Base-by-base conservation (phyloP, 176 grass and related monocot species). In the Aechmea fasciata region DNA sequence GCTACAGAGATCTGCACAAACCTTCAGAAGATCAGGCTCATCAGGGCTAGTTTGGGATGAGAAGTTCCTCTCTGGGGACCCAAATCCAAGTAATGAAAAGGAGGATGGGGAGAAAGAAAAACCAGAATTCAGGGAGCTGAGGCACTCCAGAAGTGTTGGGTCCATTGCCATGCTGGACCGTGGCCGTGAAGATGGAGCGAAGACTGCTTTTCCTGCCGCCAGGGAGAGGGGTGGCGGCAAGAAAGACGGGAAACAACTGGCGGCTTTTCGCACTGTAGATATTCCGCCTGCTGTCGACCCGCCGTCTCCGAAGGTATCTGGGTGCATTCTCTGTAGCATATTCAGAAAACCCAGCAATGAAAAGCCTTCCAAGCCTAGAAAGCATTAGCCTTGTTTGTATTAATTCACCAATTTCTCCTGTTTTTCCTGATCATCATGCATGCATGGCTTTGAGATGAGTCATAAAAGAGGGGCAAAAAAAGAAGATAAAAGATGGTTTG, bases 1-100 rank as follows among this genome's bases (percentile, higher is more conserved):
- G 68, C 67, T 96, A 69, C 91, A 96, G 73, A 85, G 91, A 91
- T 96, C 88, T 1, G 85, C 75, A 5, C 82, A 85, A 1, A 96
- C 88, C 10, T 96, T 96, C 74, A 85, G 91, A 79, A 78, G 91
- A 71, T 96, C 91, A 0, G 88, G 91, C 33, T 96, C 91, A 2
- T 96, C 88, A 0, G 91, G 91, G 17, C 64, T 96, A 52, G 77
- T 91, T 73, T 96, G 88, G 91, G 88, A 91, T 3, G 88, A 88
- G 75, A 52, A 57, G 19, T 88, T 91, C 85, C 83, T 96, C 70
- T 75, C 80, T 0, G 80, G 83, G 70, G 70, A 54, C 17, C 51
- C 67, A 0, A 55, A 88, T 50, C 74, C 73, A 15, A 78, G 75
- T 64, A 64, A 69, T 7, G 15, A 41, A 7, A 70, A 5, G 67